A percentile compares a stretch with the other conserved stretches of the same genome.
These are phyloP conservation scores for Wickerhamomyces sydowiorum DNA, from an alignment of 805 yeast genomes.

Conservation along the genomic window DNA sequence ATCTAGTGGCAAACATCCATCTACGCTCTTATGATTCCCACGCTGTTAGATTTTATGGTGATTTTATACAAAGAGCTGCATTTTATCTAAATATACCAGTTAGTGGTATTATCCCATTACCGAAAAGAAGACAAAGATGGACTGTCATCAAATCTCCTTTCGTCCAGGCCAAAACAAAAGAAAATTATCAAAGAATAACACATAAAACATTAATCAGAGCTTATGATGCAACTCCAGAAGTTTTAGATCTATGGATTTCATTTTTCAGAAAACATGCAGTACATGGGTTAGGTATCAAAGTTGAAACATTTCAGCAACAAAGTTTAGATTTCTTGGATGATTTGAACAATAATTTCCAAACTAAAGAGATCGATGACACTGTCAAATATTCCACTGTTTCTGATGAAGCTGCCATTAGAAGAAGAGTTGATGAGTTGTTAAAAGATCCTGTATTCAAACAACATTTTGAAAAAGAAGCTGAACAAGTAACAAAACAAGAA, in stretches of 20 bases:
- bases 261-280: constrained; percentile 70
- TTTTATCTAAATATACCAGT: constrained; percentile 86
- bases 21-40: constrained; percentile 67
- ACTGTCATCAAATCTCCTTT: constrained; percentile 92
- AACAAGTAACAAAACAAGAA: constrained; percentile 3
- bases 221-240: constrained; percentile 82
- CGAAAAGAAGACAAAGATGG: constrained; percentile 78
- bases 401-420: constrained; percentile 13
- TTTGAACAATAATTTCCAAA: constrained; percentile 27
- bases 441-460: constrained; percentile 65
- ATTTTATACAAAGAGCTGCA: constrained; percentile 87
- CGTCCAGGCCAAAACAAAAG: constrained; percentile 90
- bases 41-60: constrained; percentile 69
- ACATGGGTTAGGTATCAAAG: constrained; percentile 80
- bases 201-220: constrained; percentile 67
- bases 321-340: constrained; percentile 37
- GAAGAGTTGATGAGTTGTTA: constrained; percentile 66
- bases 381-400: background rate
- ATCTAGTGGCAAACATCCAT: constrained; percentile 71
- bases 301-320: constrained; percentile 54
- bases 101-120: constrained; percentile 62
- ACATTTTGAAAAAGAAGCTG: constrained; percentile 24
- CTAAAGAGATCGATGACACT: constrained; percentile 4
- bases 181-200: constrained; percentile 87
- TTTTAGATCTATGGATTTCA: constrained; percentile 75